Evolutionary conservation across 1,284 basidiomycete species (phyloP).

Genomic region (Fistulinella cinereoalba): DNA sequence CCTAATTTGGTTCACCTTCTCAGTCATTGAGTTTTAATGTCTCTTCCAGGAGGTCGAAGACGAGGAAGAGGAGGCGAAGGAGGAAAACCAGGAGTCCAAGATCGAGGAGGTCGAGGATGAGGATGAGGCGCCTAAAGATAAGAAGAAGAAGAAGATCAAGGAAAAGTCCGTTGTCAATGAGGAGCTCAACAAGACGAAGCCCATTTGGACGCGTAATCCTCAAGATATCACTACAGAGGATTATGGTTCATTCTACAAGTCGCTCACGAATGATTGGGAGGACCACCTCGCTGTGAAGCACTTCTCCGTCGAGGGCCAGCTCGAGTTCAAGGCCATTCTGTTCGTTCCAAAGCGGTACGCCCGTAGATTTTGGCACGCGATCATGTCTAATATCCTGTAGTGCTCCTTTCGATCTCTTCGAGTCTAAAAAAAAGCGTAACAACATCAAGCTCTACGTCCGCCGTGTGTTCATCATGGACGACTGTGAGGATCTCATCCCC

Average conservation of each 20-base stretch:
- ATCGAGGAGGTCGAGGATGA: slow-evolving; percentile 81
- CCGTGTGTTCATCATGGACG: slow-evolving; percentile 99
- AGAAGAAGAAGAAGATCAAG: slow-evolving; percentile 99
- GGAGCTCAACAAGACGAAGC: slow-evolving; percentile 99
- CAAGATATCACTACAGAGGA: slow-evolving; percentile 91
- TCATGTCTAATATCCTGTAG: slow-evolving; percentile 38
- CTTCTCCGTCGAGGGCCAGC: slow-evolving; percentile 99
- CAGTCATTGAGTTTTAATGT: slow-evolving; percentile 3
- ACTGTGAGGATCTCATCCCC: slow-evolving; percentile 99
- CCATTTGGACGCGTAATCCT: slow-evolving; percentile 99
- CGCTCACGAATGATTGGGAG: slow-evolving; percentile 99
- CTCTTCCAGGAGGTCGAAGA: slow-evolving; percentile 80
- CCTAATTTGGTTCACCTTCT: neutral
- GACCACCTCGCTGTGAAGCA: slow-evolving; percentile 99
- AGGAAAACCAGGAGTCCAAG: slow-evolving; percentile 67
- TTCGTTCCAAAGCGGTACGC: slow-evolving; percentile 92
- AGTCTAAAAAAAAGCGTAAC: slow-evolving; percentile 99
- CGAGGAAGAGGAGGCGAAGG: slow-evolving; percentile 62
- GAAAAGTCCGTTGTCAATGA: slow-evolving; percentile 88
- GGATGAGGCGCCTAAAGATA: slow-evolving; percentile 83
- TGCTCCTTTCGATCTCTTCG: slow-evolving; percentile 98
- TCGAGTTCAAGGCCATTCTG: slow-evolving; percentile 99
- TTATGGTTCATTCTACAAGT: slow-evolving; percentile 99
- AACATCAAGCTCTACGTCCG: slow-evolving; percentile 99
- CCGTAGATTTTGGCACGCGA: neutral